phyloP scores from a whole-genome alignment of 495 filamentous ascomycete species.

The Podospora anserina region DNA sequence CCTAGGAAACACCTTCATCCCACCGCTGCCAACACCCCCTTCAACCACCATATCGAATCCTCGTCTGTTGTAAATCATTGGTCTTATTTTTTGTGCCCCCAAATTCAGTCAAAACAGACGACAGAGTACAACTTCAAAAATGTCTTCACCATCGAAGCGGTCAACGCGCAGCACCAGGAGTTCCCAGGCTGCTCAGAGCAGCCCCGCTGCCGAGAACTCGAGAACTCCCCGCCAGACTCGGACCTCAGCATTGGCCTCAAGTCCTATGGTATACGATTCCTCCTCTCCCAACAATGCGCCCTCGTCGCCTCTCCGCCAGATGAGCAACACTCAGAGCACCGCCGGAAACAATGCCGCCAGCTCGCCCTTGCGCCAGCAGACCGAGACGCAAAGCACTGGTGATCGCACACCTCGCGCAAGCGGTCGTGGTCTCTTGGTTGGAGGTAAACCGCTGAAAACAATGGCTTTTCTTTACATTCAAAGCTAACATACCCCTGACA shows the following conservation, averaged over 20 bases:
- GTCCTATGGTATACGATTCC: constrained; percentile 79
- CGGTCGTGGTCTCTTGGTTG: constrained; percentile 49
- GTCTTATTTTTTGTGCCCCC: background rate
- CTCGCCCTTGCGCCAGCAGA: constrained; percentile 63
- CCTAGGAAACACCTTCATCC: background rate
- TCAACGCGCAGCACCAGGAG: constrained; percentile 52
- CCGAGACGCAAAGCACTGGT: constrained; percentile 48
- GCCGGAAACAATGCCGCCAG: constrained; percentile 57
- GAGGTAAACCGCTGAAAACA: constrained; percentile 54
- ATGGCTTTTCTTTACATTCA: background rate
- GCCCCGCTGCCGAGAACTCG: constrained; percentile 47
- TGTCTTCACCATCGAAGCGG: constrained; percentile 59
- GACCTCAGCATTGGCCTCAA: constrained; percentile 59
- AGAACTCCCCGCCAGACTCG: constrained; percentile 48
- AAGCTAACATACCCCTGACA: constrained; percentile 29
- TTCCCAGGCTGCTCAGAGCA: constrained; percentile 50
- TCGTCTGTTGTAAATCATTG: background rate
- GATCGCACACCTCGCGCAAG: constrained; percentile 75
- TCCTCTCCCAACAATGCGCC: constrained; percentile 49
- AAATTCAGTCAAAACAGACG: background rate
- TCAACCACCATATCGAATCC: constrained; percentile 9
- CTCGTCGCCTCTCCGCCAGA: constrained; percentile 52
- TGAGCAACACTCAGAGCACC: constrained; percentile 56
- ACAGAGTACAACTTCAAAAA: constrained; percentile 20
- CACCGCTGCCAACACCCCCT: background rate